Percentiles rank a stretch among this genome's conserved stretches.
Evolutionary conservation across 2,329 filamentous ascomycete species (phyloP).

Genomic region (Orbilia ellipsospora): DNA sequence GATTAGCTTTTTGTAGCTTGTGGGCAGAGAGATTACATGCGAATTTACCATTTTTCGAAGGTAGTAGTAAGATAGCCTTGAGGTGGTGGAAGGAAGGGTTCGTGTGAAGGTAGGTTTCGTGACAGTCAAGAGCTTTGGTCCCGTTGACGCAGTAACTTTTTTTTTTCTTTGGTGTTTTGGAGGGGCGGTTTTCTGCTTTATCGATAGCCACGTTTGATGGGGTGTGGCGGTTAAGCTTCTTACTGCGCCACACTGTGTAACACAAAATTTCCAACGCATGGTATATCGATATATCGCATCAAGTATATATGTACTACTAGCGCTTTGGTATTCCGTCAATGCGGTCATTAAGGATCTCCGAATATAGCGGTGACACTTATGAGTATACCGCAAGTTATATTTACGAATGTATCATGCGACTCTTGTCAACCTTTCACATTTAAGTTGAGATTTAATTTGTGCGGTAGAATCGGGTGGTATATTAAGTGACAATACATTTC

Average conservation of each 20-base stretch:
- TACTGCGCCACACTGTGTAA: slow-evolving; percentile 18
- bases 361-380: no score
- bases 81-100: neutral
- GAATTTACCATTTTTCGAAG: slow-evolving; percentile 31
- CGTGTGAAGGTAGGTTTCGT: slow-evolving; percentile 6
- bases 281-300: no score
- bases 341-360: no score
- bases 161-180: slow-evolving; percentile 39
- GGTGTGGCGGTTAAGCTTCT: slow-evolving; percentile 15
- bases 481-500: no score
- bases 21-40: no score
- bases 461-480: no score
- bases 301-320: no score
- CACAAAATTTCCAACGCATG: slow-evolving; percentile 33
- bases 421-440: no score
- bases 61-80: slow-evolving; percentile 17
- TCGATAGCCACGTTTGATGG: slow-evolving; percentile 45
- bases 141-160: slow-evolving; percentile 47
- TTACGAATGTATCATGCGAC: no score
- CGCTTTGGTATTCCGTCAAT: no score
- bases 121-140: slow-evolving; percentile 27
- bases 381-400: no score
- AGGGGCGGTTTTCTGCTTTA: slow-evolving; percentile 51
- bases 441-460: no score
- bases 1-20: slow-evolving; percentile 8